A percentile compares a stretch with the other conserved stretches of the same genome.
phyloP scores from a whole-genome alignment of 2,329 filamentous ascomycete species.

The Myriangium duriaei region DNA sequence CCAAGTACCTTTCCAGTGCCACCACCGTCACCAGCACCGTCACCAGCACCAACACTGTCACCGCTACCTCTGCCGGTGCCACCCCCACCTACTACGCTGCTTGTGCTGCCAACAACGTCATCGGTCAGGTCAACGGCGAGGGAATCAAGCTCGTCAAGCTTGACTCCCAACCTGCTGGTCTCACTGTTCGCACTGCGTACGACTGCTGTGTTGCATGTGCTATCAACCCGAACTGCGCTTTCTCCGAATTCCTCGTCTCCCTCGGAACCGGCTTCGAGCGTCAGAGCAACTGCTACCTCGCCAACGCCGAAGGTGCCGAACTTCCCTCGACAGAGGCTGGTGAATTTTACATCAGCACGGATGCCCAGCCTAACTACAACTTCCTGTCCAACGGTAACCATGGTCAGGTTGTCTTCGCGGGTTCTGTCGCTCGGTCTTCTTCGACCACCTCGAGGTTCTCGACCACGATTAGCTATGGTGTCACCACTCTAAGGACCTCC shows the following conservation, averaged over 20 bases:
- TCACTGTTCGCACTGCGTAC: not conserved
- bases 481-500: not conserved
- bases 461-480: not conserved
- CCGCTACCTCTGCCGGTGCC: not conserved
- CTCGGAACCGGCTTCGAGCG: slow-evolving; percentile 1
- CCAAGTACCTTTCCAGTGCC: not conserved
- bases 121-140: slow-evolving; percentile 1
- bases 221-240: slow-evolving; percentile 4
- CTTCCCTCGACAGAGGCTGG: slow-evolving; percentile 1
- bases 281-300: slow-evolving; percentile 1
- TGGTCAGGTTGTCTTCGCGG: slow-evolving; percentile 5
- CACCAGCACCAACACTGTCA: not conserved
- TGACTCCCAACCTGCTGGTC: not conserved
- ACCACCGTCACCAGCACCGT: slow-evolving; percentile 1
- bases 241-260: slow-evolving; percentile 3
- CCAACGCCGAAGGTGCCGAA: not conserved
- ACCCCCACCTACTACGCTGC: slow-evolving; percentile 7
- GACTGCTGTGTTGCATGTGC: slow-evolving; percentile 5
- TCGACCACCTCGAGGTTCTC: not conserved
- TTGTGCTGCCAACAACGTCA: slow-evolving; percentile 2
- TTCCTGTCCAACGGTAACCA: slow-evolving; percentile 5
- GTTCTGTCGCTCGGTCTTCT: not conserved
- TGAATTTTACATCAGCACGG: slow-evolving; percentile 4
- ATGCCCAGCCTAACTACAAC: slow-evolving; percentile 1
- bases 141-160: slow-evolving; percentile 6